Base-by-base conservation (phyloP, 2,329 filamentous ascomycete genomes). In the Aureobasidium musti region DNA sequence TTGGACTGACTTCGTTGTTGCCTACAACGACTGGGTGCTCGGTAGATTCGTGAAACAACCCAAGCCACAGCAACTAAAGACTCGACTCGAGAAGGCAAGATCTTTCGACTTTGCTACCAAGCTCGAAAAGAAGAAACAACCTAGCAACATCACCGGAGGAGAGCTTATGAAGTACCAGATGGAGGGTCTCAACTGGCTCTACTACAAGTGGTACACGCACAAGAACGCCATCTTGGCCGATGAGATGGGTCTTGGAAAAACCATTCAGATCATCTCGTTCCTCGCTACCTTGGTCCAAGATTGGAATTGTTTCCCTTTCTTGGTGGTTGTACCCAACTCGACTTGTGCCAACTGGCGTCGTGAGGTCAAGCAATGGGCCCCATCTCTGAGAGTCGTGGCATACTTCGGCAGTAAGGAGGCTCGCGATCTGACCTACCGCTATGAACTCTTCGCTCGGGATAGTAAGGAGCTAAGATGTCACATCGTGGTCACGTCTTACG, bases 241-340 rank as follows among this genome's bases (percentile, higher is more conserved):
- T 74, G 95, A 99, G 75, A 99, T 99, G 95, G 95, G 95, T 47
- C 85, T 99, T 1, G 95, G 95, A 37, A 99, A 99, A 80, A 99
- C 95, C 0, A 91, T 99, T 37, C 95, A 99, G 75, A 88, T 97
- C 63, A 90, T 98, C 68, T 87, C 89, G 2, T 86, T 97, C 69
- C 84, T 98, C 68, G 87, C 91, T 1, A 88, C 89, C 0, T 79
- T 98, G 43, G 76, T 82, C 4, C 78, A 80, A 69, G 79, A 82
- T 39, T 83, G 86, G 73, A 82, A 86, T 74, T 95, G 92, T 77
- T 98, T 91, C 85, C 95, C 95, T 0, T 98, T 97, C 74, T 82
- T 99, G 19, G 84, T 98, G 3, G 92, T 97, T 1, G 94, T 96
- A 0, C 95, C 95, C 0, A 98, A 98, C 74, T 89, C 94, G 0